These are phyloP conservation scores for Leptographium radiaticola DNA, from an alignment of 2,329 filamentous ascomycete genomes.

Conservation along the genomic window DNA sequence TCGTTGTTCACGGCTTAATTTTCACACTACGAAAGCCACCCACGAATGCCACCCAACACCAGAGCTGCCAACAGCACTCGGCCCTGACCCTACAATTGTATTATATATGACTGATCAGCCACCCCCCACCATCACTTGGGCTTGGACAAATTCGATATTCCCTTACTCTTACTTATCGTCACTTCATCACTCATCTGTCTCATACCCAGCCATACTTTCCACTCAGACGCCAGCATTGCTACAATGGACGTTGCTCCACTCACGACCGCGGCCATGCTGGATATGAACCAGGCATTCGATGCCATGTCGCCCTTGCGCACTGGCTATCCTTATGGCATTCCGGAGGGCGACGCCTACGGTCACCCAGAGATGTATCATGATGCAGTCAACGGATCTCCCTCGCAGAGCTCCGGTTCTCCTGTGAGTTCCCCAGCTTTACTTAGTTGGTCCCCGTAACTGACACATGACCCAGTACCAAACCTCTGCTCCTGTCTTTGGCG, in stretches of 20 bases:
- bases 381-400: slow-evolving; percentile 15
- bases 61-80: not conserved
- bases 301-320: not conserved
- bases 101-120: too few relatives aligned
- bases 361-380: slow-evolving; percentile 24
- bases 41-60: not conserved
- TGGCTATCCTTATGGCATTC: not conserved
- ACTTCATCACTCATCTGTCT: too few relatives aligned
- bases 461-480: slow-evolving; percentile 10
- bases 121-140: too few relatives aligned
- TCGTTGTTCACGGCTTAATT: slow-evolving; percentile 5
- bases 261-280: not conserved
- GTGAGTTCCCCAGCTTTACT: slow-evolving; percentile 13
- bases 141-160: too few relatives aligned
- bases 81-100: too few relatives aligned
- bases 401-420: slow-evolving; percentile 24
- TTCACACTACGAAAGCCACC: not conserved
- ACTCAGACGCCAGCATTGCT: too few relatives aligned
- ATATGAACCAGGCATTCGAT: not conserved
- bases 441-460: not conserved
- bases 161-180: too few relatives aligned
- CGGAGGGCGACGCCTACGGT: not conserved
- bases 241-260: not conserved
- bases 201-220: too few relatives aligned
- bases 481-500: slow-evolving; percentile 17